phyloP scores from a whole-genome alignment of 2,329 filamentous ascomycete genomes.

The Trichoderma aggressivum region DNA sequence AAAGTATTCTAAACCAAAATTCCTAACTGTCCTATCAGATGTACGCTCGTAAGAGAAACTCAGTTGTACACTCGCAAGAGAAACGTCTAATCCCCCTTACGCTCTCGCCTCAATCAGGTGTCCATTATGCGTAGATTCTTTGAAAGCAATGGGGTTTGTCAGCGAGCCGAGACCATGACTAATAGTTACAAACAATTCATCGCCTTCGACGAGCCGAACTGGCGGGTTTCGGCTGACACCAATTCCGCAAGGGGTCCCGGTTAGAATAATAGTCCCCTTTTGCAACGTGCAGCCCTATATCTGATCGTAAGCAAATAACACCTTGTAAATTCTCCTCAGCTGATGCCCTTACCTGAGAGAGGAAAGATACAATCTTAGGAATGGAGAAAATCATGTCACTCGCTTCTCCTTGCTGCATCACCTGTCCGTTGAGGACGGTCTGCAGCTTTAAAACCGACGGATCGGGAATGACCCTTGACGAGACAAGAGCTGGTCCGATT shows the following conservation, averaged over 20 bases:
- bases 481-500: constrained; percentile 7
- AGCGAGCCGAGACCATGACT: constrained; percentile 1
- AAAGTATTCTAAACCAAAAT: background rate
- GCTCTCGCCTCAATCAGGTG: background rate
- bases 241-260: constrained; percentile 3
- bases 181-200: constrained; percentile 5
- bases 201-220: background rate
- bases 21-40: background rate
- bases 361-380: background rate
- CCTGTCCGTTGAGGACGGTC: constrained; percentile 3
- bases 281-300: background rate
- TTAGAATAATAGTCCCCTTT: constrained; percentile 4
- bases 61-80: background rate
- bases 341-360: background rate
- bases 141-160: background rate
- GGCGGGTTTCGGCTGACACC: constrained; percentile 2
- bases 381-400: constrained; percentile 7
- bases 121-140: background rate
- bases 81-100: background rate
- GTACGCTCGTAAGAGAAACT: background rate
- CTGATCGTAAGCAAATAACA: background rate
- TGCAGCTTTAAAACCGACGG: background rate
- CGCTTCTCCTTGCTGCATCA: constrained; percentile 5
- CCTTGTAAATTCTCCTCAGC: background rate
- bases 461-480: background rate